Percentiles rank a stretch among this genome's conserved stretches.
Evolutionary conservation across 768 basidiomycete genomes (phyloP).

Genomic region (Amanita rubescens): DNA sequence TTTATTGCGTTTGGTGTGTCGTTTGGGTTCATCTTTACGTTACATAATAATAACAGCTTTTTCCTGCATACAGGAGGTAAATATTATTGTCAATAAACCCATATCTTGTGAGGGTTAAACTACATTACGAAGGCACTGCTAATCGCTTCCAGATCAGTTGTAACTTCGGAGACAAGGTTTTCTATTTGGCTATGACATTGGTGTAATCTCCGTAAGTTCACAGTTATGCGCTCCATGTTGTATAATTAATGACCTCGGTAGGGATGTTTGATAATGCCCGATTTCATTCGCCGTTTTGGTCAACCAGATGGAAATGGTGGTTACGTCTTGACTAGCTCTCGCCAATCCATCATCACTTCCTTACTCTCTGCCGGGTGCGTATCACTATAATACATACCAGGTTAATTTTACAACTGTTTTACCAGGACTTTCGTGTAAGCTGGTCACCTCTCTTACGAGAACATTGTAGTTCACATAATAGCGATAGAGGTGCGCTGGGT

Average conservation of each 20-base stretch:
- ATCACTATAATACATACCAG: background rate
- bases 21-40: slow-evolving; percentile 1
- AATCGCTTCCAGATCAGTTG: background rate
- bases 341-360: slow-evolving; percentile 61
- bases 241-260: slow-evolving; percentile 14
- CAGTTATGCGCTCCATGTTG: background rate
- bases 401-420: background rate
- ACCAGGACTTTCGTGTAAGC: slow-evolving; percentile 46
- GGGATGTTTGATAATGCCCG: slow-evolving; percentile 77
- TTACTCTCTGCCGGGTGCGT: slow-evolving; percentile 58
- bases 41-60: background rate
- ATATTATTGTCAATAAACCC: background rate
- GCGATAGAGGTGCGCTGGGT: slow-evolving; percentile 57
- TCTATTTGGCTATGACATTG: slow-evolving; percentile 71
- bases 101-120: background rate
- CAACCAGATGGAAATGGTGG: slow-evolving; percentile 38
- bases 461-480: slow-evolving; percentile 3
- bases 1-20: slow-evolving; percentile 68
- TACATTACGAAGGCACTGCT: background rate
- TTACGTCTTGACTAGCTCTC: slow-evolving; percentile 46
- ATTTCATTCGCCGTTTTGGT: slow-evolving; percentile 68
- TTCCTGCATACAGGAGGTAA: slow-evolving; percentile 19
- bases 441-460: too few species aligned
- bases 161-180: slow-evolving; percentile 34
- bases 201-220: slow-evolving; percentile 58